Evolutionary conservation across 345 rosid species (phyloP).

Genomic region (Moringa oleifera): DNA sequence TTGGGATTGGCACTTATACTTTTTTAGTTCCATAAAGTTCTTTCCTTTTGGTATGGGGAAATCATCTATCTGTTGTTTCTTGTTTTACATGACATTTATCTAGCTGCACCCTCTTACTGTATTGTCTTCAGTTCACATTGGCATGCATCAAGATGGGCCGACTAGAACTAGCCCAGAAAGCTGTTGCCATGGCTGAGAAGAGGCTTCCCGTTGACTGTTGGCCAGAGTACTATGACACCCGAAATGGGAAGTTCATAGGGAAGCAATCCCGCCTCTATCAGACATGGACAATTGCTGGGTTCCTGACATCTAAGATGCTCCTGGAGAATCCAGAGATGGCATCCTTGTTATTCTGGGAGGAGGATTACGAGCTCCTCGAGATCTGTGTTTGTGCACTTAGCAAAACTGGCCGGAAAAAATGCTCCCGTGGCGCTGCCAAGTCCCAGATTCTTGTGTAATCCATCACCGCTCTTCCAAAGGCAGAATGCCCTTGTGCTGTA

Average conservation of each 20-base stretch:
- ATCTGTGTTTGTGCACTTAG: slow-evolving; percentile 78
- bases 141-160: slow-evolving; percentile 96
- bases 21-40: too few species aligned
- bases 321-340: slow-evolving; percentile 82
- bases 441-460: slow-evolving; percentile 80
- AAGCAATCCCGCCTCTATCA: slow-evolving; percentile 84
- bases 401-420: slow-evolving; percentile 76
- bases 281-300: slow-evolving; percentile 95
- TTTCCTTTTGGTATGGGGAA: too few species aligned
- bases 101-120: background rate
- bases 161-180: slow-evolving; percentile 72
- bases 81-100: background rate
- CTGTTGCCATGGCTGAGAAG: slow-evolving; percentile 74
- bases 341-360: slow-evolving; percentile 77
- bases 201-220: slow-evolving; percentile 66
- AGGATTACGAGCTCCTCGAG: slow-evolving; percentile 89
- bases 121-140: slow-evolving; percentile 71
- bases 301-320: slow-evolving; percentile 73
- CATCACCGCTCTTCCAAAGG: slow-evolving; percentile 4
- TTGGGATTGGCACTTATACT: background rate
- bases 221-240: slow-evolving; percentile 95
- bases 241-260: slow-evolving; percentile 82
- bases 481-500: slow-evolving; percentile 16
- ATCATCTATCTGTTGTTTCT: background rate
- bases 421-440: slow-evolving; percentile 86